These are phyloP conservation scores for Dioszegia aurantiaca DNA, from an alignment of 768 basidiomycete species.

Conservation along the genomic window DNA sequence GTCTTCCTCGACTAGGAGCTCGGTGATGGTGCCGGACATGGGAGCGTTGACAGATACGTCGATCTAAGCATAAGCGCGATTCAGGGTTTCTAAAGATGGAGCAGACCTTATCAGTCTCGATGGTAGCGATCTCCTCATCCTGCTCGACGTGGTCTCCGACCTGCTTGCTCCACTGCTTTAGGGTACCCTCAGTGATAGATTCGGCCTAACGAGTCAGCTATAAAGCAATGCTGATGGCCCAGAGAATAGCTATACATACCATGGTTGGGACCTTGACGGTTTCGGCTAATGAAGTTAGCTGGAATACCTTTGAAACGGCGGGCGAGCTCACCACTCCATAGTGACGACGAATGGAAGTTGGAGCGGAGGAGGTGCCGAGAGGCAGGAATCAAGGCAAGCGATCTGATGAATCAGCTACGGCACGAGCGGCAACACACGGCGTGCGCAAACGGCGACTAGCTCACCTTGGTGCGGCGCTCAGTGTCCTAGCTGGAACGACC, in stretches of 20 bases:
- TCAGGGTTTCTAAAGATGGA: background rate
- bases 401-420: background rate
- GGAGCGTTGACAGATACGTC: slow-evolving; percentile 97
- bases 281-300: slow-evolving; percentile 56
- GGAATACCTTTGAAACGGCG: background rate
- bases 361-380: slow-evolving; percentile 20
- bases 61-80: slow-evolving; percentile 62
- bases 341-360: slow-evolving; percentile 37
- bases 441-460: background rate
- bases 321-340: slow-evolving; percentile 36
- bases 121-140: slow-evolving; percentile 95
- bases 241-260: slow-evolving; percentile 54
- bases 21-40: slow-evolving; percentile 76
- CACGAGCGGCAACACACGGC: too few species aligned
- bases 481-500: slow-evolving; percentile 11
- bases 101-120: slow-evolving; percentile 95
- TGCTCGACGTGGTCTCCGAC: slow-evolving; percentile 83
- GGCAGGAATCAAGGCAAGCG: background rate
- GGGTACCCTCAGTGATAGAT: slow-evolving; percentile 94
- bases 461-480: slow-evolving; percentile 4
- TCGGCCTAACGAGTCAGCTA: slow-evolving; percentile 57
- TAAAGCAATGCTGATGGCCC: background rate
- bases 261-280: slow-evolving; percentile 94
- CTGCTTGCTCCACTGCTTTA: slow-evolving; percentile 91
- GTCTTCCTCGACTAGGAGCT: slow-evolving; percentile 83